Conservation (phyloP, 1,139 yeast species). For the Sugiyamaella neomexicana region DNA sequence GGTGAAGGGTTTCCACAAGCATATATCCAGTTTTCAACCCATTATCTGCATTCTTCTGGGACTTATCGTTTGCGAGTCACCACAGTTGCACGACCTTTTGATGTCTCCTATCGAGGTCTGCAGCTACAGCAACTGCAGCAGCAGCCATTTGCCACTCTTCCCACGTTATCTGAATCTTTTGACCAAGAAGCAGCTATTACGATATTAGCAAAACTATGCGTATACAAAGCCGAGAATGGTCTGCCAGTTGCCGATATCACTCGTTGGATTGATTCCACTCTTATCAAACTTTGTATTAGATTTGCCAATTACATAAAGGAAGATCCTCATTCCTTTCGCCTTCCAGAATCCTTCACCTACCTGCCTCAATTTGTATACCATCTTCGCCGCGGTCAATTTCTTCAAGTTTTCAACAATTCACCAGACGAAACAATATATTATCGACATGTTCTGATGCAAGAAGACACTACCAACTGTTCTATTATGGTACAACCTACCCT, state of each 20-base stretch:
- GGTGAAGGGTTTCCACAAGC: slow-evolving; percentile 41
- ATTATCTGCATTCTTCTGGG: slow-evolving; percentile 59
- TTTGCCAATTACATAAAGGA: slow-evolving; percentile 77
- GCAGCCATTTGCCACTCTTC: slow-evolving; percentile 26
- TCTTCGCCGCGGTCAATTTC: slow-evolving; percentile 65
- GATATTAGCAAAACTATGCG: slow-evolving; percentile 55
- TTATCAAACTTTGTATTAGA: slow-evolving; percentile 71
- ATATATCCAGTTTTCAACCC: slow-evolving; percentile 64
- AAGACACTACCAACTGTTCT: slow-evolving; percentile 63
- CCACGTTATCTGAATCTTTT: slow-evolving; percentile 42
- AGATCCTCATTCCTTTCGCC: slow-evolving; percentile 63
- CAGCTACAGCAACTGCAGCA: slow-evolving; percentile 50
- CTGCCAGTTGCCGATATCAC: slow-evolving; percentile 63
- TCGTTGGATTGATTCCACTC: slow-evolving; percentile 73
- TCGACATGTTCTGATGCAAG: slow-evolving; percentile 65
- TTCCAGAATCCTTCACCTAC: slow-evolving; percentile 67
- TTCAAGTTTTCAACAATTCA: slow-evolving; percentile 71
- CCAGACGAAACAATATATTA: slow-evolving; percentile 78
- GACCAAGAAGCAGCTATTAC: slow-evolving; percentile 75
- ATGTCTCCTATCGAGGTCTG: slow-evolving; percentile 8
- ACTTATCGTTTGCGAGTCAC: slow-evolving; percentile 64
- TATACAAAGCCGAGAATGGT: slow-evolving; percentile 49
- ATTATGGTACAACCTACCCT: slow-evolving; percentile 78
- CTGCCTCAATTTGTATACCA: slow-evolving; percentile 76
- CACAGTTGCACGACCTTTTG: slow-evolving; percentile 25